A percentile compares a stretch with the other conserved stretches of the same genome.
phyloP scores from a whole-genome alignment of 306 rosid species.

The Vicia faba region DNA sequence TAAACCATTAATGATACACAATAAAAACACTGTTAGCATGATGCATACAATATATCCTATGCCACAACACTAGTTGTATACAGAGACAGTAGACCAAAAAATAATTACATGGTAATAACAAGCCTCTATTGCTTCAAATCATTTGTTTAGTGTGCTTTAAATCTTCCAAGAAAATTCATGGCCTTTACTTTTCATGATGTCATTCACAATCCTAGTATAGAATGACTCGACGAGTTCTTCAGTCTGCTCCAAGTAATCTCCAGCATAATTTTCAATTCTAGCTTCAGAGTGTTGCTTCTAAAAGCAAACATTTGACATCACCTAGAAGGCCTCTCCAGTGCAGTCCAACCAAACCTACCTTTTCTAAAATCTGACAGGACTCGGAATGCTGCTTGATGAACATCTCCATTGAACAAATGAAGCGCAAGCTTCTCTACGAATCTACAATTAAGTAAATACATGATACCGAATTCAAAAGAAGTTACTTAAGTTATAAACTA shows the following conservation, averaged over 20 bases:
- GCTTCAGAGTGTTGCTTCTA: constrained; percentile 2
- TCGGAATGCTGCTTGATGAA: constrained; percentile 81
- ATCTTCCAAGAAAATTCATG: constrained; percentile 18
- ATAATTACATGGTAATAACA: constrained; percentile 34
- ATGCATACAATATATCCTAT: constrained; percentile 11
- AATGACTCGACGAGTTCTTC: constrained; percentile 13
- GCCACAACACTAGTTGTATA: constrained; percentile 1
- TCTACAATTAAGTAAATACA: constrained; percentile 49
- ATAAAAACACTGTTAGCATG: not conserved
- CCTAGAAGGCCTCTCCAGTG: constrained; percentile 84
- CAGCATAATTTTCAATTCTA: not conserved
- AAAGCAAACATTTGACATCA: constrained; percentile 43
- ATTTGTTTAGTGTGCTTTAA: constrained; percentile 18
- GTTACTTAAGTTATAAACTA: constrained; percentile 6
- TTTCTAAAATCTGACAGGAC: constrained; percentile 82
- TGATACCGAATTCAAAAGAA: constrained; percentile 14
- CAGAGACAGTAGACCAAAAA: constrained; percentile 5
- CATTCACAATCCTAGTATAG: constrained; percentile 26
- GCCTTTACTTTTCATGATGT: constrained; percentile 25
- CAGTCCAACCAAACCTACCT: constrained; percentile 89
- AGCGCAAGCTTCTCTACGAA: constrained; percentile 75
- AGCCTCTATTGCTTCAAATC: constrained; percentile 20
- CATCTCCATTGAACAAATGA: constrained; percentile 72
- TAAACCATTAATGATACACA: constrained; percentile 24
- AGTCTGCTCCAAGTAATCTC: constrained; percentile 17